Evolutionary conservation across 306 rosid species (phyloP).

Genomic region (Hippophae gyantsensis): DNA sequence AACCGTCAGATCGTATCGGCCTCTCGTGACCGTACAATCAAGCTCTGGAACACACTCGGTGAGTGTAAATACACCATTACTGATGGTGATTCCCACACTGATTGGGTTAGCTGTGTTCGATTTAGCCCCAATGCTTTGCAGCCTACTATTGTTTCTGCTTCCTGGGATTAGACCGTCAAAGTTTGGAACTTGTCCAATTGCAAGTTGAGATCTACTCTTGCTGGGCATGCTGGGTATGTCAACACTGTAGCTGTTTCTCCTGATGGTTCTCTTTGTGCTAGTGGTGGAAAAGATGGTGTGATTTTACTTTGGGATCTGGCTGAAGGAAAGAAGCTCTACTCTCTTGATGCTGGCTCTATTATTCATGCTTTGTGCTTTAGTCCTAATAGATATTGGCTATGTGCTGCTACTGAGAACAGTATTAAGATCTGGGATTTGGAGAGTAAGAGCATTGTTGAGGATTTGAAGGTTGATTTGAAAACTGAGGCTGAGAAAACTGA

Average conservation of each 20-base stretch:
- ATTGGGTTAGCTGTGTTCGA: constrained; percentile 87
- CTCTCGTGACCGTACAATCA: constrained; percentile 90
- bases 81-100: constrained; percentile 62
- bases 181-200: constrained; percentile 87
- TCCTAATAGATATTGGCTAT: constrained; percentile 95
- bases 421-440: constrained; percentile 99
- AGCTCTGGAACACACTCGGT: constrained; percentile 94
- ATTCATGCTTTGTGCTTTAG: constrained; percentile 85
- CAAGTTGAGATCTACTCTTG: constrained; percentile 60
- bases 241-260: constrained; percentile 93
- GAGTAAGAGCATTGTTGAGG: constrained; percentile 89
- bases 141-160: constrained; percentile 81
- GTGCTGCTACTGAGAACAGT: constrained; percentile 89
- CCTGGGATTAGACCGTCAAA: constrained; percentile 59
- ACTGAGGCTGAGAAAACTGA: constrained; percentile 71
- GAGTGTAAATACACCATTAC: constrained; percentile 92
- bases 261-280: constrained; percentile 82
- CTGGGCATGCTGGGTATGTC: constrained; percentile 76
- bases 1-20: constrained; percentile 99
- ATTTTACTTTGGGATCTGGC: constrained; percentile 91
- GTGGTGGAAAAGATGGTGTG: constrained; percentile 89
- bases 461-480: constrained; percentile 78
- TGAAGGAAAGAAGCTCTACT: constrained; percentile 79
- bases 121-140: constrained; percentile 65
- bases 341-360: constrained; percentile 71